Base-by-base conservation (phyloP, 352 stramenopile genomes). In the Pythium insidiosum region DNA sequence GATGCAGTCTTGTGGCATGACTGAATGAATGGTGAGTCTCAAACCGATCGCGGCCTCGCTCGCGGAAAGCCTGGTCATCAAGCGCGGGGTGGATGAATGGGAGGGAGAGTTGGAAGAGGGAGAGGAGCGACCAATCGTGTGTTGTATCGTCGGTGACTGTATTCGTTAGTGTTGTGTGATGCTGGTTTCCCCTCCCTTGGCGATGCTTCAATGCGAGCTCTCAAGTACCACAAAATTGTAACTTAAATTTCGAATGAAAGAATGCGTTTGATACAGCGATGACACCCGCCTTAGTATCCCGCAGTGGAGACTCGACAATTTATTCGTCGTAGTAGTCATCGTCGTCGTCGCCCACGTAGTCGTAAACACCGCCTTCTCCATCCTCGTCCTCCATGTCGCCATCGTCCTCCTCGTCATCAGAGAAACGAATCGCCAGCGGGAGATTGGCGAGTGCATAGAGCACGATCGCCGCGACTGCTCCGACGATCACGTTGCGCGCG, bases 401-500 rank as follows among this genome's bases (percentile, higher is more conserved):
- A 1, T 66, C 67, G 7, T 74, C 50, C 1, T 72, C 60, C 5
- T 68, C 60, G 7, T 76, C 61, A 25, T 63, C 59, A 7, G 60
- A 42, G 30, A 84, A 63, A 30, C 73, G 58, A 33, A 94, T 66
- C 15, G 63, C 52, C 28, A 89, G 37, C 23, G 77, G 78, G 24
- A 93, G 43, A 5, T 66, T 63, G 5, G 83, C 78, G 15, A 92
- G 41, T 9, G 65, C 66, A 49, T 94, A 94, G 47, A 94, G 25
- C 6, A 88, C 38, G 12, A 94, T 58, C 16, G 78, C 72, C 12
- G 64, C 63, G 9, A 91, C 59, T 2, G 73, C 81, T 4, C 81
- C 81, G 23, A 94, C 71, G 40, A 94, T 70, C 35, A 89, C 75
- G 35, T 91, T 91, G 41, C 78, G 74, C 43, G 75, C 69, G 24